Evolutionary conservation across 2,329 filamentous ascomycete species (phyloP), one percentile per base, ranked within the genome.

Genomic region (Tothia fuscella): DNA sequence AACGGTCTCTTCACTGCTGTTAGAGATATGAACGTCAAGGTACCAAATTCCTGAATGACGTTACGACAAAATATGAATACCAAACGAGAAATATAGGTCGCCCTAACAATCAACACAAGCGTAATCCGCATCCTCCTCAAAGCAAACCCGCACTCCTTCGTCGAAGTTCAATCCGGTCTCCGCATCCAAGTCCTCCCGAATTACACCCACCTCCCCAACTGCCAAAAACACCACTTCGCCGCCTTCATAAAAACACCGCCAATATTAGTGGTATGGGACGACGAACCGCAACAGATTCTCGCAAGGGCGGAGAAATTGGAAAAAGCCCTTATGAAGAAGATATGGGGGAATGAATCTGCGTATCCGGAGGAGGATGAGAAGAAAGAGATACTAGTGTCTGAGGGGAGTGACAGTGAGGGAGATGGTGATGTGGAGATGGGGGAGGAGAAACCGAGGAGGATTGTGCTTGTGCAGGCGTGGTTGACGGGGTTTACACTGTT

Each of bases 31-130:
- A 76, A 77, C 47, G 71, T 76, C 42, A 61, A 64, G 53, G 72
- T 74, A 62, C 48, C 65, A 48, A 12, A 57, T 13, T 6, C n/a
- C 6, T 14, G 2, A 29, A 17, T n/a, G 5, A 12, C 10, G 4
- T 3, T 38, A 26, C 2, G 25, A 28, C 10, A 19, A n/a, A 9
- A 21, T 25, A 3, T 25, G 6, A 2, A 33, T 21, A 7, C 25
- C 30, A 10, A 24, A 4, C 24, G 22, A 14, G 35, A 14, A 46
- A 19, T n/a, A 12, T 30, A 79, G 72, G 75, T 70, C 50, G 77
- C 77, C 38, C 78, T 82, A 70, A 82, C 78, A 3, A 66, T 81
- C 48, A 78, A 74, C 53, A 81, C 77, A 3, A 66, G 70, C 45
- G 70, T 80, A 30, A 76, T 81, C 51, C 71, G 73, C 48, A 65